Percentiles rank a stretch among this genome's conserved stretches.
Evolutionary conservation across 202 grass and related monocot genomes (phyloP).

Genomic region (Dendrocalamus latiflorus): DNA sequence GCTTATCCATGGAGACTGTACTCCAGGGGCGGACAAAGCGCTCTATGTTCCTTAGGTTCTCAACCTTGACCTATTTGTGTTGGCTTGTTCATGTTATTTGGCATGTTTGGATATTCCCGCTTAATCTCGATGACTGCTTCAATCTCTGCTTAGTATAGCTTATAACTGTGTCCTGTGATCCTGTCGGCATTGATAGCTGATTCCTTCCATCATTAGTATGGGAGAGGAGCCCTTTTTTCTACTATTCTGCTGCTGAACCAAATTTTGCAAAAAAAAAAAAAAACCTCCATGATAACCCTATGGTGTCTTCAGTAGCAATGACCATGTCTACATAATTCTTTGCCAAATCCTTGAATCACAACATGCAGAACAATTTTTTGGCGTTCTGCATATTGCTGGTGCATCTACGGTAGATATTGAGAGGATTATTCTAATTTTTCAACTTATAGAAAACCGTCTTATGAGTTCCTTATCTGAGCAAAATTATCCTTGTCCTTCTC

Average conservation of each 20-base stretch:
- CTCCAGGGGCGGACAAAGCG: no score
- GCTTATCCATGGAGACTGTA: no score
- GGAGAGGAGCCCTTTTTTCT: not conserved
- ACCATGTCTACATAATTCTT: not conserved
- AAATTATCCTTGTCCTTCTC: not conserved
- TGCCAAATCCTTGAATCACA: slow-evolving; percentile 1
- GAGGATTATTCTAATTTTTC: not conserved
- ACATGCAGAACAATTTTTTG: not conserved
- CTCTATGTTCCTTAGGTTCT: no score
- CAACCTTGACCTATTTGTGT: no score
- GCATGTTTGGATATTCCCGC: no score
- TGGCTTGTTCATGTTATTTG: no score
- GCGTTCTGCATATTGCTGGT: no score
- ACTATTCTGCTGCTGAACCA: not conserved
- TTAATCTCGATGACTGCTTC: not conserved
- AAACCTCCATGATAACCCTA: not conserved
- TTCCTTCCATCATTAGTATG: no score
- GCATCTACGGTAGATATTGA: not conserved
- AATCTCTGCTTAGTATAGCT: slow-evolving; percentile 9
- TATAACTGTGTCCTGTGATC: no score
- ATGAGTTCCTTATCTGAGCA: not conserved
- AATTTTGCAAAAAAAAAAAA: not conserved
- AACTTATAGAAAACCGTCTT: not conserved
- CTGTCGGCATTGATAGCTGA: no score
- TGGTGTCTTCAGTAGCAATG: not conserved